phyloP scores from a whole-genome alignment of 2,329 filamentous ascomycete species.

The Penicillium sp. region DNA sequence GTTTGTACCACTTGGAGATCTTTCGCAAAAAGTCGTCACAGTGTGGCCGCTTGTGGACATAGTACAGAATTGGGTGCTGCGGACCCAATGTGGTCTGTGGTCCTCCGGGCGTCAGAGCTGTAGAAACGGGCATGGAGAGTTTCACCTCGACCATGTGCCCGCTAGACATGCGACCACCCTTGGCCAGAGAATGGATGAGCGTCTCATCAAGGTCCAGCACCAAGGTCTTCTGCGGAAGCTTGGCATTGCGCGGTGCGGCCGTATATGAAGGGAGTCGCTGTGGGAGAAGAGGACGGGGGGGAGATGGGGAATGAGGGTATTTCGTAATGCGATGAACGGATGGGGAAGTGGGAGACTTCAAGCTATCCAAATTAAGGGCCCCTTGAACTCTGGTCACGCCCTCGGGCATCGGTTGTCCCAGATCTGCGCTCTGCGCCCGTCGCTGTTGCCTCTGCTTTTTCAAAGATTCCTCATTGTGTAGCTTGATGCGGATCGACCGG shows the following conservation, averaged over 20 bases:
- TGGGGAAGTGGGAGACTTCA: conserved; percentile 93
- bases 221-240: conserved; percentile 80
- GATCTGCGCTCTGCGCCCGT: conserved; percentile 38
- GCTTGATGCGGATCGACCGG: conserved; percentile 86
- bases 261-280: conserved; percentile 87
- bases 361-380: conserved; percentile 71
- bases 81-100: conserved; percentile 71
- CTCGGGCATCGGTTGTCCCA: conserved; percentile 32
- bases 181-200: conserved; percentile 95
- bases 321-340: conserved; percentile 72
- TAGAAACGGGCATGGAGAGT: conserved; percentile 54
- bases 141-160: conserved; percentile 99
- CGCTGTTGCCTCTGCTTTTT: conserved; percentile 65
- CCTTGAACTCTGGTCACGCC: conserved; percentile 33
- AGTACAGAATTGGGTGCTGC: conserved; percentile 96
- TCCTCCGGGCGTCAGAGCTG: conserved; percentile 49
- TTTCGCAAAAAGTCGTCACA: conserved; percentile 96
- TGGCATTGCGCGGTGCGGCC: conserved; percentile 46
- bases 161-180: conserved; percentile 91
- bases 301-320: conserved; percentile 87
- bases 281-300: conserved; percentile 87
- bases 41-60: conserved; percentile 95
- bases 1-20: conserved; percentile 96
- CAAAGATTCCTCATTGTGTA: conserved; percentile 76
- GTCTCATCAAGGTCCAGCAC: conserved; percentile 97